Evolutionary conservation across 2,329 filamentous ascomycete species (phyloP).

Genomic region (Graphiopsis chlorocephala): DNA sequence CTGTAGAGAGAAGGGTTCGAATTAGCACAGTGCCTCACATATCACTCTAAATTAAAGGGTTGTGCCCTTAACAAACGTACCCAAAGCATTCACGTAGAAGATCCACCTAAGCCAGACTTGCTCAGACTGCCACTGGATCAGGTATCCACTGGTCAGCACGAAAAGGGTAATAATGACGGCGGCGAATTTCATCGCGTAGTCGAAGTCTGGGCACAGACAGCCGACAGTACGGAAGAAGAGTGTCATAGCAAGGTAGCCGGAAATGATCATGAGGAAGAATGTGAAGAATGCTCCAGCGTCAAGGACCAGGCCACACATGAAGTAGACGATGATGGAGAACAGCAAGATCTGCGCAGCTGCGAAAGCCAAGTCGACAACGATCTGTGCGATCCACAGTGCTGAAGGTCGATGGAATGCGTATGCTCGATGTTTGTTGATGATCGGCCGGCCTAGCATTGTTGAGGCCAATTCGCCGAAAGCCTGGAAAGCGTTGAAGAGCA

Average conservation of each 20-base stretch:
- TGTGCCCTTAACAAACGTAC: too few relatives aligned
- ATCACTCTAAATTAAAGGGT: too few relatives aligned
- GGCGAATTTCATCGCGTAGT: constrained; percentile 78
- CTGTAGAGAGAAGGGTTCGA: too few relatives aligned
- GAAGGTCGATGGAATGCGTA: constrained; percentile 82
- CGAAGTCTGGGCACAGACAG: constrained; percentile 74
- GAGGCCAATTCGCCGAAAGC: constrained; percentile 74
- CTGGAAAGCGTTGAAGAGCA: constrained; percentile 85
- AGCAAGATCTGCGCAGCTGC: constrained; percentile 66
- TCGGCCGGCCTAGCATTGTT: constrained; percentile 72
- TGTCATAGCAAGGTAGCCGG: constrained; percentile 59
- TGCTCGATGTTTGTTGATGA: constrained; percentile 80
- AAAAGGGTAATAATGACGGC: constrained; percentile 78
- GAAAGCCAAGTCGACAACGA: constrained; percentile 71
- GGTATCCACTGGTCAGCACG: constrained; percentile 75
- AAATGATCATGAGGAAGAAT: constrained; percentile 57
- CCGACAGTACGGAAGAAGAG: constrained; percentile 74
- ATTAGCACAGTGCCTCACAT: too few relatives aligned
- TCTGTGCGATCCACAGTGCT: constrained; percentile 79
- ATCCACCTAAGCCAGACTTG: constrained; percentile 79
- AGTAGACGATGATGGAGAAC: constrained; percentile 75
- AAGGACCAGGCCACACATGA: constrained; percentile 68
- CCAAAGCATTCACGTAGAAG: constrained; percentile 72
- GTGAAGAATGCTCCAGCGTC: constrained; percentile 75
- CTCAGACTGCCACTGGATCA: constrained; percentile 74